phyloP scores from a whole-genome alignment of 345 rosid genomes.

The Sisymbrium altissimum region DNA sequence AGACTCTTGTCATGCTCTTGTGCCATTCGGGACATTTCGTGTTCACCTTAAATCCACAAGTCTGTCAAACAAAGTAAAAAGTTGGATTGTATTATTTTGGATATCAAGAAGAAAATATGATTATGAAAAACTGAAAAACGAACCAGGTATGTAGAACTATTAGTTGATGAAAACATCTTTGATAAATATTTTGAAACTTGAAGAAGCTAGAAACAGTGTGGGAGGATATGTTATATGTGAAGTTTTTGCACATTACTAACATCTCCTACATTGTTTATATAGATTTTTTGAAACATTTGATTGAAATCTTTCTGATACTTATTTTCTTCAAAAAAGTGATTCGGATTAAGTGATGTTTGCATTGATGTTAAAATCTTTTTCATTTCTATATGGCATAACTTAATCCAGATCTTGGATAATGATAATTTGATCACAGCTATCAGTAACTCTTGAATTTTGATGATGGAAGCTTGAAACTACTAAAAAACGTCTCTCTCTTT shows the following conservation, averaged over 20 bases:
- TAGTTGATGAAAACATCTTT: constrained; percentile 9
- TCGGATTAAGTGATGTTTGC: no score
- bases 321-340: no score
- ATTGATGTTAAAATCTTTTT: not conserved
- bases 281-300: no score
- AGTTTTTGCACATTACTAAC: no score
- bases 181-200: not conserved
- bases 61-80: not conserved
- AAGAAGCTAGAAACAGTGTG: not conserved
- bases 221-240: no score
- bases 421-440: not conserved
- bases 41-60: constrained; percentile 16
- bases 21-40: not conserved
- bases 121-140: not conserved
- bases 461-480: no score
- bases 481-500: no score
- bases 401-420: not conserved
- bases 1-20: constrained; percentile 3
- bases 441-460: no score
- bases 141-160: not conserved
- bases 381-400: not conserved
- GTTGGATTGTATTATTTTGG: not conserved
- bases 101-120: not conserved
- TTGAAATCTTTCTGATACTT: no score
- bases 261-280: no score